Evolutionary conservation across 164 flowering plant genomes (phyloP).

Genomic region (Piper betle): DNA sequence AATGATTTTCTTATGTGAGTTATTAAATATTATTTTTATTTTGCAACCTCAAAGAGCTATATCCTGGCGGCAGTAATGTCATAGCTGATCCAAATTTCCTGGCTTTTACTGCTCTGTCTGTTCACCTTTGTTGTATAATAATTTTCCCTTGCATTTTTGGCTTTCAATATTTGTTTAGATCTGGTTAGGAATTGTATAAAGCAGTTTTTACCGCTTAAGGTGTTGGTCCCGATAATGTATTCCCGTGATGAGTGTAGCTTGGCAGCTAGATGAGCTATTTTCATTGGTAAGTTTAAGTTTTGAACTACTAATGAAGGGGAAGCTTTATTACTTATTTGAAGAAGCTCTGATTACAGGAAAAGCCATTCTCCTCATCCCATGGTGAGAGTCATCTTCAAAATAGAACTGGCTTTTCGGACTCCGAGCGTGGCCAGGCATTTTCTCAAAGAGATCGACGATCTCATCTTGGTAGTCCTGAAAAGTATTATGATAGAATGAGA

Average conservation of each 20-base stretch:
- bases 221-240: background rate
- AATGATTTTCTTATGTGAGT: too few relatives aligned
- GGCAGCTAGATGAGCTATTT: background rate
- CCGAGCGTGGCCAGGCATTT: conserved; percentile 31
- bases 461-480: conserved; percentile 39
- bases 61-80: too few relatives aligned
- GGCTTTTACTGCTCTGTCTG: background rate
- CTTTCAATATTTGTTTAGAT: background rate
- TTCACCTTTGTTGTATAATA: background rate
- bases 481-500: conserved; percentile 33
- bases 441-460: conserved; percentile 41
- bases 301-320: background rate
- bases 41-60: too few relatives aligned
- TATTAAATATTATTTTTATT: too few relatives aligned
- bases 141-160: background rate
- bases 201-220: background rate
- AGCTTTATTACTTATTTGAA: conserved; percentile 10
- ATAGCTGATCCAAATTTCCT: too few relatives aligned
- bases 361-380: conserved; percentile 33
- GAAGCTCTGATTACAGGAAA: conserved; percentile 55
- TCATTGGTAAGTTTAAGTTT: background rate
- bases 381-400: conserved; percentile 35
- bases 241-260: background rate
- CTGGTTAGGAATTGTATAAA: background rate
- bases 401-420: conserved; percentile 31